These are phyloP conservation scores for Leucosporidium yakuticum DNA, from an alignment of 768 basidiomycete genomes.

Conservation along the genomic window DNA sequence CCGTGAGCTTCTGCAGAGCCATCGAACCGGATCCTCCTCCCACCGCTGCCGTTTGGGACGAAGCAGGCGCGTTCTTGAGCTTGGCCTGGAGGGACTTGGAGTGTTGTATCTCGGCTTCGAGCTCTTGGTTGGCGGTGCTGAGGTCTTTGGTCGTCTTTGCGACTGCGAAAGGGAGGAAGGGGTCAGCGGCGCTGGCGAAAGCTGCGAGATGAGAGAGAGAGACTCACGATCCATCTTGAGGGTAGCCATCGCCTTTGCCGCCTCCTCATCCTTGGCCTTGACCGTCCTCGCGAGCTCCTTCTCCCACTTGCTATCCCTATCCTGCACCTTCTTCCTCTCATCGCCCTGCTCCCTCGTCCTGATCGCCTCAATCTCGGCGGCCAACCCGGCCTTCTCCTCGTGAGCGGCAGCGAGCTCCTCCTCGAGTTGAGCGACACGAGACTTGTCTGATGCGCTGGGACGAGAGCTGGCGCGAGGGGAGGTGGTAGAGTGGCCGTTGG, in stretches of 20 bases:
- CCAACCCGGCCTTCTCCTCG: constrained; percentile 11
- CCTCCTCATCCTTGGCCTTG: constrained; percentile 2
- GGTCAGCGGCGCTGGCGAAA: neutral
- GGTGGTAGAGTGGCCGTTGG: no score
- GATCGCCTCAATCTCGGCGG: neutral
- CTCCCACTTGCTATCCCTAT: constrained; percentile 8
- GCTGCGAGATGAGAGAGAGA: neutral
- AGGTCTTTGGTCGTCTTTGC: neutral
- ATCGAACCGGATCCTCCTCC: neutral
- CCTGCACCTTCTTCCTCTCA: neutral
- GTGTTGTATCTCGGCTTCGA: constrained; percentile 20
- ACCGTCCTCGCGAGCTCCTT: constrained; percentile 3
- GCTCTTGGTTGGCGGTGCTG: constrained; percentile 8
- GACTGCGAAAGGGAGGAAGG: constrained; percentile 8
- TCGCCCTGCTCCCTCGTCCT: constrained; percentile 6
- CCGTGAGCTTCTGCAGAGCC: constrained; percentile 13
- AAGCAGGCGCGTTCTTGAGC: constrained; percentile 13
- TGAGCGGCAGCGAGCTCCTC: neutral
- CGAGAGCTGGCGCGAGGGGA: no score
- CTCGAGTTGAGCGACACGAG: neutral
- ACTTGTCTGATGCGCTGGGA: no score
- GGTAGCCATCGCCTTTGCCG: neutral
- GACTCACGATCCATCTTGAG: constrained; percentile 18
- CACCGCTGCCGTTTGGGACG: neutral
- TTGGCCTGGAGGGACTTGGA: constrained; percentile 30